Base-by-base conservation (phyloP, 2,329 filamentous ascomycete species). In the Chaetomium sp. region DNA sequence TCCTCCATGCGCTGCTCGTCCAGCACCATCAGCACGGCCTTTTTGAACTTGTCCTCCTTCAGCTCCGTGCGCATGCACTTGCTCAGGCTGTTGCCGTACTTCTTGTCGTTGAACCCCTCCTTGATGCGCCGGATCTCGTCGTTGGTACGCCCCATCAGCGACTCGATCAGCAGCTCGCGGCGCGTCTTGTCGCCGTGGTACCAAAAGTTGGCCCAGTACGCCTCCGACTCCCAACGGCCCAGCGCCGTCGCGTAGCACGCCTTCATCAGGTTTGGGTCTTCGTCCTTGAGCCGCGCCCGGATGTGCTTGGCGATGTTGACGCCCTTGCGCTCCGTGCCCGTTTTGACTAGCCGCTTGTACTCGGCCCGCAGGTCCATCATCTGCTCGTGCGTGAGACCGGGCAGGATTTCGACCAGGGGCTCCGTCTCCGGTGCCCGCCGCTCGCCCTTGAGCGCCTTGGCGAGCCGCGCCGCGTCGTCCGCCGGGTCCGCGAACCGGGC, bases 201-300 rank as follows among this genome's bases (percentile, higher is more conserved):
- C 89, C 93, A 98, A 77, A 92, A 97, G 76, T 97, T 98, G 65
- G 94, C 93, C 93, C 95, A 99, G 82, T 97, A 97, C 0, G 92
- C 92, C 76, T 99, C 95, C 70, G 88, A 90, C 79, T 97, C 95
- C 89, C 93, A 98, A 60, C 85, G 85, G 10, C 95, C 95, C 0
- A 98, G 85, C 0, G 94, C 93, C 2, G 92, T 93, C 3, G 93
- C 88, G 76, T 98, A 97, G 73, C 90, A 93, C 7, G 91, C 90
- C 78, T 98, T 98, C 78, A 93, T 94, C 70, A 98, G 88, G 70
- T 87, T 88, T 4, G 88, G 83, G 61, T 90, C 84, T 70, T 88
- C 85, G 51, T 91, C 88, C 78, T 93, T 93, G 72, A 93, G 83
- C 23, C 87, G 84, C 21, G 85, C 81, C 67, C 92, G 92, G 75